phyloP scores from a whole-genome alignment of 1,284 basidiomycete genomes.

The Athelia sp. region DNA sequence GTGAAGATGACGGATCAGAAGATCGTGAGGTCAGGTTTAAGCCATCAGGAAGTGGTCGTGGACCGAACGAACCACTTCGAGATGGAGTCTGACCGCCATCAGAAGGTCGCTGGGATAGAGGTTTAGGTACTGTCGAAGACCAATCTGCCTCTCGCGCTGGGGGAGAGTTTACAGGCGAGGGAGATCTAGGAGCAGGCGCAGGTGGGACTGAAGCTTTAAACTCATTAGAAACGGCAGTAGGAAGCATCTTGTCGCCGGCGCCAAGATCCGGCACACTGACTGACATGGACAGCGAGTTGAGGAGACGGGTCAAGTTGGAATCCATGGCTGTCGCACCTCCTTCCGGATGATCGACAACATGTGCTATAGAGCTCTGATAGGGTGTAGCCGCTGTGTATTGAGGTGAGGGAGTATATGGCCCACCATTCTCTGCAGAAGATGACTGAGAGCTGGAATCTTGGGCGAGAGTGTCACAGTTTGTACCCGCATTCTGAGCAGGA shows the following conservation, averaged over 20 bases:
- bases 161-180: background rate
- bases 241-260: constrained; percentile 2
- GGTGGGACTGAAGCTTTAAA: constrained; percentile 10
- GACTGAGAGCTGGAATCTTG: constrained; percentile 68
- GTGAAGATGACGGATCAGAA: background rate
- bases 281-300: constrained; percentile 59
- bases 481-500: constrained; percentile 11
- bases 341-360: constrained; percentile 10
- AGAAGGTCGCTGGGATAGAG: background rate
- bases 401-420: constrained; percentile 60
- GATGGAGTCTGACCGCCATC: background rate
- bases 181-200: constrained; percentile 7
- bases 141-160: background rate
- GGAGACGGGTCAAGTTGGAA: constrained; percentile 65
- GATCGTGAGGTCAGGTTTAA: background rate
- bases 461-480: constrained; percentile 21
- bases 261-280: constrained; percentile 31
- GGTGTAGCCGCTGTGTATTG: constrained; percentile 31
- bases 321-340: constrained; percentile 35
- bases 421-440: constrained; percentile 55
- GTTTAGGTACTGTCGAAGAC: background rate
- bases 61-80: background rate
- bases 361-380: too few species aligned
- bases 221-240: constrained; percentile 1
- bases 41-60: background rate